These are phyloP conservation scores for Entomortierella parvispora DNA, from an alignment of 192 early-diverging fungal species.

Conservation along the genomic window DNA sequence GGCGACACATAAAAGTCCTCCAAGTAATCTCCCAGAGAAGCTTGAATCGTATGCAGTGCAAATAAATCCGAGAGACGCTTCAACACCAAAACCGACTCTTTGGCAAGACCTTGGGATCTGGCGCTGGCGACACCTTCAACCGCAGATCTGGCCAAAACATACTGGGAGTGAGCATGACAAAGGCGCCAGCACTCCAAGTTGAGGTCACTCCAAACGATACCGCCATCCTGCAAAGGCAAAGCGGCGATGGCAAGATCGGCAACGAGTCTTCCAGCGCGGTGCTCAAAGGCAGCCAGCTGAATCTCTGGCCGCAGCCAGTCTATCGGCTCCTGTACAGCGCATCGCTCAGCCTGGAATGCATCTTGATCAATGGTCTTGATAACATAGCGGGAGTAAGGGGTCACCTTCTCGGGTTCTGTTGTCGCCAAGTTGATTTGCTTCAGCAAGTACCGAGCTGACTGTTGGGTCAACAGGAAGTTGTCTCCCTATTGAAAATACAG, in stretches of 20 bases:
- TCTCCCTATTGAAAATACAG: constrained; percentile 65
- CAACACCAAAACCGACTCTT: constrained; percentile 38
- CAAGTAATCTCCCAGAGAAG: constrained; percentile 57
- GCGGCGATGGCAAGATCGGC: constrained; percentile 66
- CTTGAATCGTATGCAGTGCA: constrained; percentile 61
- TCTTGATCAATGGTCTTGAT: constrained; percentile 32
- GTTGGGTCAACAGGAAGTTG: constrained; percentile 74
- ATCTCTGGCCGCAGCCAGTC: constrained; percentile 62
- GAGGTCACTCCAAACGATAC: constrained; percentile 70
- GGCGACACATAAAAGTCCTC: constrained; percentile 55
- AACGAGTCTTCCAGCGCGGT: constrained; percentile 73
- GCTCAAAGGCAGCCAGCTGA: constrained; percentile 74
- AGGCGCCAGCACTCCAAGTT: constrained; percentile 77
- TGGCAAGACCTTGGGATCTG: constrained; percentile 14
- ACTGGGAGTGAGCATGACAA: constrained; percentile 80
- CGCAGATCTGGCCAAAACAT: constrained; percentile 72
- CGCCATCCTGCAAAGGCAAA: constrained; percentile 40
- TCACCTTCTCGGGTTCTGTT: constrained; percentile 46
- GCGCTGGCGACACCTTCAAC: constrained; percentile 54
- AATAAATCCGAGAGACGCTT: constrained; percentile 39
- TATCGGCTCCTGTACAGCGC: constrained; percentile 8
- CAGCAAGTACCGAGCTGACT: constrained; percentile 76
- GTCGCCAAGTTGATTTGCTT: constrained; percentile 65
- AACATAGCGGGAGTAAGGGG: constrained; percentile 45
- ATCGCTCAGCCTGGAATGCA: constrained; percentile 29